These are phyloP conservation scores for Diaporthe eres DNA, from an alignment of 2,329 filamentous ascomycete genomes.

Conservation along the genomic window DNA sequence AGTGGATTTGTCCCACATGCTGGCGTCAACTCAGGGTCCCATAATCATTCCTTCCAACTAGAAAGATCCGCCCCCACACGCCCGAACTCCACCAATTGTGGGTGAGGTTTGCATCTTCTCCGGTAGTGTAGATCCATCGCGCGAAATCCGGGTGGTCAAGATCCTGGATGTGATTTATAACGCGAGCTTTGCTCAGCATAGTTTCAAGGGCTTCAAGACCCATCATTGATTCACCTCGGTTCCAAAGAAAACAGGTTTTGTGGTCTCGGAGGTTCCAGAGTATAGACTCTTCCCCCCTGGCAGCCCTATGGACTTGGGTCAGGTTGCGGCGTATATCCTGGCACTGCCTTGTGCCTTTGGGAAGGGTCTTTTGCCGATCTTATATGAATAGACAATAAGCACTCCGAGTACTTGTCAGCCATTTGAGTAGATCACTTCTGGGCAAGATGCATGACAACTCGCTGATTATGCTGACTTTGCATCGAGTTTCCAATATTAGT, in stretches of 20 bases:
- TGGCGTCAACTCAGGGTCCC: not conserved
- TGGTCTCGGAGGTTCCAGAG: not conserved
- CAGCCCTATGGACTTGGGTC: not conserved
- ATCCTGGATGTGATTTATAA: not conserved
- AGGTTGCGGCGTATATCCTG: not conserved
- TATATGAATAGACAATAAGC: not conserved
- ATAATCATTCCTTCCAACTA: not conserved
- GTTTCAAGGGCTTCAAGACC: not conserved
- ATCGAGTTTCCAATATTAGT: not conserved
- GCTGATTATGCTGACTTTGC: not conserved
- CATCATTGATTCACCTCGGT: not conserved
- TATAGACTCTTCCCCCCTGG: not conserved
- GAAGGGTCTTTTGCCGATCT: not conserved
- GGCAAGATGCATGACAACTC: not conserved
- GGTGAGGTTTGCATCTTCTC: not conserved
- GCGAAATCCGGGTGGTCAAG: not conserved
- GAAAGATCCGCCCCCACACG: not conserved
- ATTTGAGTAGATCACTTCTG: not conserved
- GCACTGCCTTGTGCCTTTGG: not conserved
- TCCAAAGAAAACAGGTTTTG: not conserved
- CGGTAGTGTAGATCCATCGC: not conserved
- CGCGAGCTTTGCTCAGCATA: not conserved
- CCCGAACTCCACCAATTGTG: not conserved
- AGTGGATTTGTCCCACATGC: not conserved
- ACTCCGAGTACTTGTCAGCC: not conserved